phyloP scores from a whole-genome alignment of 1,284 basidiomycete species.

The Vanrija sp. region DNA sequence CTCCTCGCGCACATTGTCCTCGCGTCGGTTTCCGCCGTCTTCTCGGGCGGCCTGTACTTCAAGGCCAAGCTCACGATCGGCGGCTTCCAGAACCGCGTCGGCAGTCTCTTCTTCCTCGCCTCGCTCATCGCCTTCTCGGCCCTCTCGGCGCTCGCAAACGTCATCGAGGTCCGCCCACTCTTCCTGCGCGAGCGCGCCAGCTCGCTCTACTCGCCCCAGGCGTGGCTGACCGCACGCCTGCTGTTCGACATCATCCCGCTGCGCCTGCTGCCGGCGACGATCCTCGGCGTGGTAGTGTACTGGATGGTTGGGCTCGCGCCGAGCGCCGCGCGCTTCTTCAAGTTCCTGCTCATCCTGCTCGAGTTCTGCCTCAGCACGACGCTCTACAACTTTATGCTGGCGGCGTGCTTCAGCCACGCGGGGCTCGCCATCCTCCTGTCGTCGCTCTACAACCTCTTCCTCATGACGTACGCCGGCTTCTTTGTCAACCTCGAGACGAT shows the following conservation, averaged over 20 bases:
- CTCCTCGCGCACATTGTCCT: constrained; percentile 71
- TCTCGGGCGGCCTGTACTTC: constrained; percentile 76
- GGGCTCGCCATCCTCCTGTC: constrained; percentile 81
- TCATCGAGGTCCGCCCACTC: constrained; percentile 71
- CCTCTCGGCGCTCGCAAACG: constrained; percentile 78
- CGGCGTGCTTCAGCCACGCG: constrained; percentile 71
- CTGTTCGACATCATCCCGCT: constrained; percentile 96
- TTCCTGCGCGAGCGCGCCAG: constrained; percentile 82
- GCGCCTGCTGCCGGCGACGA: constrained; percentile 87
- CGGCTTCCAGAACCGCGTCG: constrained; percentile 85
- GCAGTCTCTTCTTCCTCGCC: constrained; percentile 83
- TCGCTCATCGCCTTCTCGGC: constrained; percentile 81
- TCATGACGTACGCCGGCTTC: constrained; percentile 70
- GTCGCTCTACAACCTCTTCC: constrained; percentile 62
- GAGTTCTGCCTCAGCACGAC: constrained; percentile 76
- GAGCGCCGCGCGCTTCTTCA: constrained; percentile 69
- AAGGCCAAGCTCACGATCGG: constrained; percentile 72
- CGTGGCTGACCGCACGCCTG: constrained; percentile 82
- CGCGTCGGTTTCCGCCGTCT: constrained; percentile 68
- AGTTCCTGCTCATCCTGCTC: constrained; percentile 71
- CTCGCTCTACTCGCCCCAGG: constrained; percentile 61
- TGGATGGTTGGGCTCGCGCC: constrained; percentile 82
- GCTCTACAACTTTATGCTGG: constrained; percentile 86
- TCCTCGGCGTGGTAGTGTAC: constrained; percentile 92
- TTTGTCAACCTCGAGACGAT: constrained; percentile 74